phyloP scores from a whole-genome alignment of 805 yeast species.

The Nakazawaea siamensis region DNA sequence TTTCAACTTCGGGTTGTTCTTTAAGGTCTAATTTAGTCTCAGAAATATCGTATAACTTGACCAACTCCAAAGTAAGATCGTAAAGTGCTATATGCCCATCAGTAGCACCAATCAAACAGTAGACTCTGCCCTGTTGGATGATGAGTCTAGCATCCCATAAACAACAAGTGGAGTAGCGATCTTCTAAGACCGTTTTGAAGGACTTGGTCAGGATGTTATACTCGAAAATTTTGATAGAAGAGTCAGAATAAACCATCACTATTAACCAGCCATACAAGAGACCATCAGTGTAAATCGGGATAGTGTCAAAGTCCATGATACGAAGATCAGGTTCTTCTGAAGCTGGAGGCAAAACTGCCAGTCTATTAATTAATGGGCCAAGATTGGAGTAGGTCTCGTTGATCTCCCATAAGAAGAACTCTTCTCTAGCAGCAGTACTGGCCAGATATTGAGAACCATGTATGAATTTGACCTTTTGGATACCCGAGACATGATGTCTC shows the following conservation, averaged over 20 bases:
- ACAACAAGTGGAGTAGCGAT: slow-evolving; percentile 68
- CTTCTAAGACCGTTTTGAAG: slow-evolving; percentile 38
- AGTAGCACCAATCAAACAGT: slow-evolving; percentile 59
- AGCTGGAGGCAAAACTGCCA: slow-evolving; percentile 47
- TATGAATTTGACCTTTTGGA: slow-evolving; percentile 66
- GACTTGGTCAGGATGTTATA: slow-evolving; percentile 28
- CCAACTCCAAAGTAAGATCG: slow-evolving; percentile 29
- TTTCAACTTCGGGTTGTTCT: slow-evolving; percentile 1
- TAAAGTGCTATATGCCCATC: slow-evolving; percentile 74
- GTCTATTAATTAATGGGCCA: slow-evolving; percentile 38
- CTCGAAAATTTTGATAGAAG: slow-evolving; percentile 60
- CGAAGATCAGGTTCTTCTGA: slow-evolving; percentile 70
- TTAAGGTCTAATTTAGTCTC: background rate
- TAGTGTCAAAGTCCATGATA: slow-evolving; percentile 74
- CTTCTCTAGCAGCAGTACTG: slow-evolving; percentile 80
- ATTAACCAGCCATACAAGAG: slow-evolving; percentile 38
- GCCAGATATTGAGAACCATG: slow-evolving; percentile 30
- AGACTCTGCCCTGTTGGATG: slow-evolving; percentile 18
- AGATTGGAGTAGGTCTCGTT: slow-evolving; percentile 21
- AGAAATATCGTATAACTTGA: background rate
- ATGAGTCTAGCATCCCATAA: slow-evolving; percentile 53
- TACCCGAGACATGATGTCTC: slow-evolving; percentile 81
- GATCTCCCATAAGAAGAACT: slow-evolving; percentile 73
- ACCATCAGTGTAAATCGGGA: slow-evolving; percentile 24
- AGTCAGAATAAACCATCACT: slow-evolving; percentile 78